phyloP scores from a whole-genome alignment of 768 basidiomycete species.

The Lactifluus rugatus region DNA sequence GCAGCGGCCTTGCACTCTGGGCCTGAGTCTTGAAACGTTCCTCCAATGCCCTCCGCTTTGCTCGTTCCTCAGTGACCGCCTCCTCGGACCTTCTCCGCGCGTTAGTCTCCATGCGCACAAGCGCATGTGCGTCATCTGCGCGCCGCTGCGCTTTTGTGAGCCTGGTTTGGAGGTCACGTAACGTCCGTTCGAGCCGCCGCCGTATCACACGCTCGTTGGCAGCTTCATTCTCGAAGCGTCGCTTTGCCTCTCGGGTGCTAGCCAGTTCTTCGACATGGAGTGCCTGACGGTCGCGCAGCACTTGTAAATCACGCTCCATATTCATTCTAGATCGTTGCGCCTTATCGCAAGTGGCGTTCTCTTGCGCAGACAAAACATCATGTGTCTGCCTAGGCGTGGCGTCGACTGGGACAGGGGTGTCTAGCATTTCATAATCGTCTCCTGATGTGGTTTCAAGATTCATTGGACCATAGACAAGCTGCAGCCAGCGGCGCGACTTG shows the following conservation, averaged over 20 bases:
- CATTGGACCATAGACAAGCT: constrained; percentile 37
- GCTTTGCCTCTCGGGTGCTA: constrained; percentile 31
- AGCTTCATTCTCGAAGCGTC: constrained; percentile 35
- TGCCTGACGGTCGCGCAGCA: constrained; percentile 29
- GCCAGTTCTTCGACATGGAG: constrained; percentile 26
- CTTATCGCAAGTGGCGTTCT: neutral
- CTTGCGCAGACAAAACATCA: neutral
- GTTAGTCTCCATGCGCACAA: constrained; percentile 1
- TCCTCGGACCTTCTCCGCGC: constrained; percentile 11
- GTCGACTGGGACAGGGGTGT: neutral
- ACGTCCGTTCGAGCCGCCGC: constrained; percentile 19
- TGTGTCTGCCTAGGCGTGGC: neutral
- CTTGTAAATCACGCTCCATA: constrained; percentile 32
- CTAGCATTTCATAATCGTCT: neutral
- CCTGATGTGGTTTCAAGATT: constrained; percentile 5
- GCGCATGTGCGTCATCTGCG: constrained; percentile 3
- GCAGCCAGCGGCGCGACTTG: constrained; percentile 37
- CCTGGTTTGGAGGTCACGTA: constrained; percentile 12
- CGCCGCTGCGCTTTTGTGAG: constrained; percentile 4
- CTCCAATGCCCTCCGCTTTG: constrained; percentile 4
- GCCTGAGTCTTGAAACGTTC: constrained; percentile 1
- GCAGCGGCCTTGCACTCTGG: constrained; percentile 5
- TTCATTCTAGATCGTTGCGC: constrained; percentile 1
- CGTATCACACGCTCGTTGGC: constrained; percentile 20
- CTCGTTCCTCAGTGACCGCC: constrained; percentile 2